Base-by-base conservation (phyloP, 2,329 filamentous ascomycete genomes). In the Alternaria dauci region DNA sequence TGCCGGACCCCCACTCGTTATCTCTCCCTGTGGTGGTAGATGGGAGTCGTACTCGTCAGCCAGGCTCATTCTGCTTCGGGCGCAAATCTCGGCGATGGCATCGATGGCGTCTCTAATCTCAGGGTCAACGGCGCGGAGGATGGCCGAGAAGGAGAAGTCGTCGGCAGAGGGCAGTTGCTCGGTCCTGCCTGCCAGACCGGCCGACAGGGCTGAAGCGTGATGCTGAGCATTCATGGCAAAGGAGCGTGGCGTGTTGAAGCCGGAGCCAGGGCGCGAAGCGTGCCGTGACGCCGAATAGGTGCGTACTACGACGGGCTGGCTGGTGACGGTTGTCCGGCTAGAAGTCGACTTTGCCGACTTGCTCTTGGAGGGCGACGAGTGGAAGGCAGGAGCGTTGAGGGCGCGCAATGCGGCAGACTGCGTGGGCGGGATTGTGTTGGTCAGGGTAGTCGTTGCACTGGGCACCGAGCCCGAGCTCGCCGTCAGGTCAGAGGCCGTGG, bases 31-130 rank as follows among this genome's bases (percentile, higher is more conserved):
- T 0, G 87, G 87, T 23, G 87, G 87, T 36, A 88, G 81, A 73
- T 89, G 87, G 43, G 86, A 86, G 34, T 82, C 84, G 71, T 89
- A 87, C 71, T 89, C 86, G 68, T 89, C 86, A 9, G 87, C 86
- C 60, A 89, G 76, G 67, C 86, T 88, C 70, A 88, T 78, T 65
- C 83, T 84, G 73, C 85, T 89, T 60, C 86, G 81, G 4, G 87
- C 87, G 66, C 86, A 87, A 61, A 89, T 88, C 67, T 88, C 86
- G 25, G 87, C 86, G 66, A 89, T 89, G 16, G 85, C 85, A 69
- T 88, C 85, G 54, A 89, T 81, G 9, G 86, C 86, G 14, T 78
- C 78, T 62, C 84, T 79, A 47, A 89, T 86, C 66, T 88, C 86
- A 12, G 85, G 83, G 57, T 88, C 85, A 56, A 87, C 84, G 28